These are phyloP conservation scores for Nicotiana sylvestris DNA, from an alignment of 257 asterid genomes.

Conservation along the genomic window DNA sequence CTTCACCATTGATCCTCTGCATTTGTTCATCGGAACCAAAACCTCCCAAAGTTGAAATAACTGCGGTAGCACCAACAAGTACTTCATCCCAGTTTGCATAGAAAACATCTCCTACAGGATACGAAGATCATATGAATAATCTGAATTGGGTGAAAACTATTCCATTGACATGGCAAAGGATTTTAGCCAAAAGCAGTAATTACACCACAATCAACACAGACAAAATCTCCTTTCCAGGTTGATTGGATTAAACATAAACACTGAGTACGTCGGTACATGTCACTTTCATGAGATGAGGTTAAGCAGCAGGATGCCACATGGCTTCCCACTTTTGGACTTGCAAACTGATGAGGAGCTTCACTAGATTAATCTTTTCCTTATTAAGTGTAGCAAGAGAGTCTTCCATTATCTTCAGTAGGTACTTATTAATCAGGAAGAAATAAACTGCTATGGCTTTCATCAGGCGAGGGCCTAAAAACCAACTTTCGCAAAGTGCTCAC, in stretches of 20 bases:
- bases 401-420: neutral
- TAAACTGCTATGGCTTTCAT: neutral
- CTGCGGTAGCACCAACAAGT: conserved; percentile 80
- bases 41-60: conserved; percentile 95
- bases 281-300: neutral
- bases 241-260: neutral
- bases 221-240: neutral
- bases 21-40: conserved; percentile 94
- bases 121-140: conserved; percentile 14
- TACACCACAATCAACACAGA: neutral
- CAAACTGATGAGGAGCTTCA: neutral
- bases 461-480: neutral
- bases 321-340: conserved; percentile 6
- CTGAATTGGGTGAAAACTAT: conserved; percentile 5
- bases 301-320: neutral
- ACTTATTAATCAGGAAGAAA: neutral
- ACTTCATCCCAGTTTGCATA: conserved; percentile 93
- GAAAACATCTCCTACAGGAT: conserved; percentile 81
- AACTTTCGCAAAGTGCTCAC: neutral
- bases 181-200: neutral
- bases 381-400: neutral
- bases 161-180: neutral
- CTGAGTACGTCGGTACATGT: neutral
- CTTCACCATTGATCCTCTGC: conserved; percentile 97
- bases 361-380: neutral